Evolutionary conservation across 768 basidiomycete species (phyloP).

Genomic region (Termitomyces sp.): DNA sequence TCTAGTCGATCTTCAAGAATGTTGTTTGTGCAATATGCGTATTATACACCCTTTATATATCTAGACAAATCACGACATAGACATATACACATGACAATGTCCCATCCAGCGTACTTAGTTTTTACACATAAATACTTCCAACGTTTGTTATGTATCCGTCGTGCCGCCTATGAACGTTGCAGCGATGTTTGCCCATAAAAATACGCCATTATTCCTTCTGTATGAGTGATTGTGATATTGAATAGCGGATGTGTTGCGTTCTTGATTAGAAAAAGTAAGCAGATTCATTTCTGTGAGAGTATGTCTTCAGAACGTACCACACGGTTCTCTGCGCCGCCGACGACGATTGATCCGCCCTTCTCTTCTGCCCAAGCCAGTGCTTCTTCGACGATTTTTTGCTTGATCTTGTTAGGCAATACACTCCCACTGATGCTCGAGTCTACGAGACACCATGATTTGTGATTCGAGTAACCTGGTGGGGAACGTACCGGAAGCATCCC

Average conservation of each 20-base stretch:
- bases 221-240: slow-evolving; percentile 66
- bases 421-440: slow-evolving; percentile 30
- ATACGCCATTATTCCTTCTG: slow-evolving; percentile 60
- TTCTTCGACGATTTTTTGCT: slow-evolving; percentile 40
- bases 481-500: slow-evolving; percentile 23
- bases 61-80: neutral
- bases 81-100: neutral
- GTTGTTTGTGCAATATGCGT: neutral
- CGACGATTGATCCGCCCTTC: slow-evolving; percentile 44
- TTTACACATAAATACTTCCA: neutral
- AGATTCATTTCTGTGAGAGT: neutral
- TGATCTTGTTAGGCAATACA: slow-evolving; percentile 9
- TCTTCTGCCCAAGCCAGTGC: slow-evolving; percentile 66
- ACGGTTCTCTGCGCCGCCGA: slow-evolving; percentile 59
- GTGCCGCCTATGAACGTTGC: slow-evolving; percentile 11
- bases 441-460: slow-evolving; percentile 15
- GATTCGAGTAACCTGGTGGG: neutral
- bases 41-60: neutral
- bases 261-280: slow-evolving; percentile 26
- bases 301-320: slow-evolving; percentile 38
- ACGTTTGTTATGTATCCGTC: neutral
- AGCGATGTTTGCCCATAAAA: slow-evolving; percentile 64
- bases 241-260: slow-evolving; percentile 81
- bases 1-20: neutral
- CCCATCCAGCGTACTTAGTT: neutral